Evolutionary conservation across 441 rosid genomes (phyloP), one percentile per base, ranked within the genome.

Genomic region (Breynia disticha): DNA sequence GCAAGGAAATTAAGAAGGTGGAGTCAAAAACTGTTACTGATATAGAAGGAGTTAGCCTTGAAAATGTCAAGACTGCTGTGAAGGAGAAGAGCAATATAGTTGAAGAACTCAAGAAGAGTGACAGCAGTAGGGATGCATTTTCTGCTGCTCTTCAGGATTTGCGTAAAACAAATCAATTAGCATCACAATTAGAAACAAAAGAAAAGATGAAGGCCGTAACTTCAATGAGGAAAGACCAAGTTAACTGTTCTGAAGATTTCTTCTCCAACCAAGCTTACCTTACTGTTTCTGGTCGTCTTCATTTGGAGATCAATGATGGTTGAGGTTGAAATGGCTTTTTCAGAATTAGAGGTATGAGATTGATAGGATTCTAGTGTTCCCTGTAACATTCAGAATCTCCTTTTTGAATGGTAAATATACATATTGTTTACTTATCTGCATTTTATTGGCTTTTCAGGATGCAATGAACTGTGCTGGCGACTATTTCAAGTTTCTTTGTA

Each of bases 281-380:
- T 48, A 79, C 86, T 42, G 81, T 65, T 50, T 82, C 97, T 16
- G 95, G 98, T 44, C 79, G 75, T 60, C 79, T 81, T 67, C 97
- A 84, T 77, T 73, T 91, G 57, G 95, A 84, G 73, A 86, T 97
- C 71, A 84, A 76, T 58, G 94, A 79, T 74, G 68, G 80, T 79
- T 55, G 96, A 91, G 76, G 71, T 63, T 48, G 87, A 88, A 71
- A 80, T 88, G 71, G 95, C 95, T 20, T 86, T 86, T 67, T 69
- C 98, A 1, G 76, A 84, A 50, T 38, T 87, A 70, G 80, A 82
- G 86, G 98, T 91, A 75, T 60, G 65, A 16, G 21, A 52, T 20
- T 48, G 24, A n/a, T n/a, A n/a, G n/a, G n/a, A n/a, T n/a, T n/a
- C n/a, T n/a, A n/a, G n/a, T n/a, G n/a, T n/a, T n/a, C n/a, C n/a